Evolutionary conservation across 306 rosid species (phyloP).

Genomic region (Fragaria nilgerrensis): DNA sequence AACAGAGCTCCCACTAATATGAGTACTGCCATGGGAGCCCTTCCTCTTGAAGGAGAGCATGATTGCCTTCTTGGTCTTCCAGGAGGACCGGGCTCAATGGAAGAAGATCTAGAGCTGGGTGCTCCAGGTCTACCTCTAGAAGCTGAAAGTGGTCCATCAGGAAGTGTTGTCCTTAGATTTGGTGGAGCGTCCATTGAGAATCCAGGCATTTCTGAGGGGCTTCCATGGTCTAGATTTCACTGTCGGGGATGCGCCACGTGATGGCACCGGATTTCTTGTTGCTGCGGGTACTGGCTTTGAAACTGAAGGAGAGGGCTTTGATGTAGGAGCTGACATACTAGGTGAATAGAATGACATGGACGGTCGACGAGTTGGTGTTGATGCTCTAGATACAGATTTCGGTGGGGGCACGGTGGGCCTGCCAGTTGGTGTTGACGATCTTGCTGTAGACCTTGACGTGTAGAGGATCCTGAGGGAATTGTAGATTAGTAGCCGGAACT

Average conservation of each 20-base stretch:
- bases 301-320: constrained; percentile 45
- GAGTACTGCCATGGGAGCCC: constrained; percentile 57
- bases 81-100: constrained; percentile 70
- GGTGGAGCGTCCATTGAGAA: constrained; percentile 92
- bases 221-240: constrained; percentile 90
- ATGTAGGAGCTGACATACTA: constrained; percentile 48
- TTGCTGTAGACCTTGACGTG: constrained; percentile 69
- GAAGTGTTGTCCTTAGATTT: constrained; percentile 81
- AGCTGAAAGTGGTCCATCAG: constrained; percentile 83
- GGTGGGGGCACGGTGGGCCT: constrained; percentile 76
- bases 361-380: constrained; percentile 88
- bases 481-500: constrained; percentile 47
- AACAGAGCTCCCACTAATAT: constrained; percentile 79
- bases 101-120: constrained; percentile 82
- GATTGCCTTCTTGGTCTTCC: constrained; percentile 87
- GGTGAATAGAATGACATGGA: constrained; percentile 64
- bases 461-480: constrained; percentile 68
- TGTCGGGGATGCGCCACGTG: constrained; percentile 90
- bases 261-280: constrained; percentile 59
- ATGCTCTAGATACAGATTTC: constrained; percentile 70
- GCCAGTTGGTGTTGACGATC: constrained; percentile 89
- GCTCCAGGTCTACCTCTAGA: constrained; percentile 97
- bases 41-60: constrained; percentile 96
- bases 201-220: constrained; percentile 94
- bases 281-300: constrained; percentile 51